A percentile compares a stretch with the other conserved stretches of the same genome.
Conservation (phyloP, 2,329 filamentous ascomycete species). For the Phymatotrichopsis omnivora region DNA sequence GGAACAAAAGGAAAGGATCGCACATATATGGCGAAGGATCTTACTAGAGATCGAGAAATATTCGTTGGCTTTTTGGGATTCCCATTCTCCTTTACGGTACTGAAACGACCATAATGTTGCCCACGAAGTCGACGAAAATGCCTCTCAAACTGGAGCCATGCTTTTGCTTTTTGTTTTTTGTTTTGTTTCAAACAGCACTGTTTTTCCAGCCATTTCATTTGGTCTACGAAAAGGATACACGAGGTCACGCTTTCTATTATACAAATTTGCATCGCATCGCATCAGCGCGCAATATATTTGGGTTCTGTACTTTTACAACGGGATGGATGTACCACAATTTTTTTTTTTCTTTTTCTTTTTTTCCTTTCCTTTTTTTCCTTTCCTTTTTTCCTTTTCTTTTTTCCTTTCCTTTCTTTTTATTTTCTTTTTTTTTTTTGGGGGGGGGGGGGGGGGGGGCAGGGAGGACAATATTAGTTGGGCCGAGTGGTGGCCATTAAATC, state of each 20-base stretch:
- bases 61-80: constrained; percentile 29
- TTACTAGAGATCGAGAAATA: constrained; percentile 30
- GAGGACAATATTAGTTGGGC: neutral
- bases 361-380: constrained; percentile 8
- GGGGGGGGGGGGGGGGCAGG: too few relatives aligned
- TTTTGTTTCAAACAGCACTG: constrained; percentile 8
- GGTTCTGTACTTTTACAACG: constrained; percentile 1
- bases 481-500: neutral
- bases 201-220: constrained; percentile 12
- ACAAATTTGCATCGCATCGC: too few relatives aligned
- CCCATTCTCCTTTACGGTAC: neutral
- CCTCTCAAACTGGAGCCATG: too few relatives aligned
- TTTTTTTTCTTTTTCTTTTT: constrained; percentile 18
- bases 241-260: constrained; percentile 5
- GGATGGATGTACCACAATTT: constrained; percentile 7
- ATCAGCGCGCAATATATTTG: too few relatives aligned
- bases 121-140: constrained; percentile 22
- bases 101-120: constrained; percentile 16
- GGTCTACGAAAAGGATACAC: constrained; percentile 4
- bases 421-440: neutral
- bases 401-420: neutral
- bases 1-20: constrained; percentile 31
- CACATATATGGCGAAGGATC: constrained; percentile 21
- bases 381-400: neutral
- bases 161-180: constrained; percentile 10